phyloP scores from a whole-genome alignment of 2,329 filamentous ascomycete genomes.

The Polytolypa hystricis region DNA sequence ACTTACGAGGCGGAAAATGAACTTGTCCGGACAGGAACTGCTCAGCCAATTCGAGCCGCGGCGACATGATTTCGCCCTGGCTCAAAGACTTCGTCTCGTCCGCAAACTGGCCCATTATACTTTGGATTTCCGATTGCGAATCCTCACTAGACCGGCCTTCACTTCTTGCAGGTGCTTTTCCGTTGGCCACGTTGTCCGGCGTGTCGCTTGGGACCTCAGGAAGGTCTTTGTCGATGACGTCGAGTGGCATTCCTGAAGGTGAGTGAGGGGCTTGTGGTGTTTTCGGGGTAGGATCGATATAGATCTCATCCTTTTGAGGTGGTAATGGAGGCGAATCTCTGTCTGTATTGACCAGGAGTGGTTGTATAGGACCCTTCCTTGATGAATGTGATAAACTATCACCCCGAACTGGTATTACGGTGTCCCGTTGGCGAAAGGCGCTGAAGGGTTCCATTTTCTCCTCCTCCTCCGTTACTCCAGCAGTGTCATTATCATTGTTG shows the following conservation, averaged over 20 bases:
- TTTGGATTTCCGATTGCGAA: constrained; percentile 80
- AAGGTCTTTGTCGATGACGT: constrained; percentile 29
- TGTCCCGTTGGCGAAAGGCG: background rate
- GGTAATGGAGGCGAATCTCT: constrained; percentile 33
- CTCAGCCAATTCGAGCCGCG: constrained; percentile 69
- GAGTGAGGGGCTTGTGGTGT: constrained; percentile 33
- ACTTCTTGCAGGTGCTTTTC: constrained; percentile 40
- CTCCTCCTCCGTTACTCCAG: background rate
- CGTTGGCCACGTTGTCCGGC: constrained; percentile 11
- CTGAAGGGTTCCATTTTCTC: background rate
- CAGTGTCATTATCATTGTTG: background rate
- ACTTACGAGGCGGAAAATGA: constrained; percentile 70
- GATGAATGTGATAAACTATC: constrained; percentile 7
- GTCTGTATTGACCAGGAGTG: constrained; percentile 6
- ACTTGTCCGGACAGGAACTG: constrained; percentile 58
- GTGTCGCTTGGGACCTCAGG: constrained; percentile 23
- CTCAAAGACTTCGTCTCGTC: constrained; percentile 58
- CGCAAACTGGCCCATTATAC: constrained; percentile 93
- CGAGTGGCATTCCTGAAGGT: constrained; percentile 26
- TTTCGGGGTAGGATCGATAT: constrained; percentile 39
- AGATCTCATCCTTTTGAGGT: constrained; percentile 41
- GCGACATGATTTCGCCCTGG: constrained; percentile 83
- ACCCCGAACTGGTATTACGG: background rate
- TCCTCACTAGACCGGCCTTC: constrained; percentile 53
- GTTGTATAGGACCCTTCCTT: constrained; percentile 1